Evolutionary conservation across 306 rosid species (phyloP).

Genomic region (Trifolium fragiferum): DNA sequence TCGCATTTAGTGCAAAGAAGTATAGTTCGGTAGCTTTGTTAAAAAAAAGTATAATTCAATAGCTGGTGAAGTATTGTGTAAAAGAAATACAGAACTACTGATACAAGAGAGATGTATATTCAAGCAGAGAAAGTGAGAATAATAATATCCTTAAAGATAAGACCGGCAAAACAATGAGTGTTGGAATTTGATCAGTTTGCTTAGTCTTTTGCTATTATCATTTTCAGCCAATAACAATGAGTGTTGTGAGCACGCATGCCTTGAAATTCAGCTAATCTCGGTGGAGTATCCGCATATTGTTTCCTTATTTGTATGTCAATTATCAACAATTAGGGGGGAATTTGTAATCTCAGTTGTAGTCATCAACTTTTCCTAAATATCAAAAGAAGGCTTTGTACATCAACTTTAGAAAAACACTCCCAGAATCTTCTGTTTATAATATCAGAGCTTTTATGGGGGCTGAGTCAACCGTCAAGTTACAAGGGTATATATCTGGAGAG

Average conservation of each 20-base stretch:
- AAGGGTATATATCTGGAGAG: background rate
- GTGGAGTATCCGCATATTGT: too few species aligned
- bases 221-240: background rate
- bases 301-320: background rate
- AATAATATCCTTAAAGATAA: background rate
- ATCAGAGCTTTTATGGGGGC: background rate
- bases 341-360: background rate
- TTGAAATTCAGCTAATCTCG: background rate
- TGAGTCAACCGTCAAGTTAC: background rate
- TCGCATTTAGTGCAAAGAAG: conserved; percentile 1
- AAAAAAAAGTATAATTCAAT: too few species aligned
- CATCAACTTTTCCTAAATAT: background rate
- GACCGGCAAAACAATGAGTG: too few species aligned
- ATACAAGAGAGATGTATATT: background rate
- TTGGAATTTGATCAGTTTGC: conserved; percentile 8
- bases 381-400: background rate
- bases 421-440: background rate
- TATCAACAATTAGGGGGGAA: background rate
- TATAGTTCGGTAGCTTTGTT: background rate
- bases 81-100: background rate
- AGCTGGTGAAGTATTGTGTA: background rate
- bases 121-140: background rate
- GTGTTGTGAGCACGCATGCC: background rate
- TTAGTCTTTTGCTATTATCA: background rate
- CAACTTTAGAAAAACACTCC: background rate